phyloP scores from a whole-genome alignment of 2,329 filamentous ascomycete genomes.

The Ophiosphaerella herpotricha region DNA sequence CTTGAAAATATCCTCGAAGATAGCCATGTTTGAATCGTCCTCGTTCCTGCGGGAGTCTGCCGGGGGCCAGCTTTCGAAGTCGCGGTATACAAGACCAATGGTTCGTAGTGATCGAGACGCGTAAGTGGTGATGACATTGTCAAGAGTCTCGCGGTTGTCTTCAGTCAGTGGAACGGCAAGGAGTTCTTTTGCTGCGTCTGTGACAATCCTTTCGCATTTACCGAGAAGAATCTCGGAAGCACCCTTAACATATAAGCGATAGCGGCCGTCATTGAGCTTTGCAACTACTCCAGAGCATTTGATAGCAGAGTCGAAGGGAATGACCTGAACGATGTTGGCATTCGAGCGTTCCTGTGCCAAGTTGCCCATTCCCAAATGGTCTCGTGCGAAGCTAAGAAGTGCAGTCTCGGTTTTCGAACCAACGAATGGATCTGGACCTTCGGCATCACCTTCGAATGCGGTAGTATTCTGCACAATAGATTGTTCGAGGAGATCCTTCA shows the following conservation, averaged over 20 bases:
- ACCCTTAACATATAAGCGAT: slow-evolving; percentile 61
- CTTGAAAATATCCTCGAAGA: slow-evolving; percentile 70
- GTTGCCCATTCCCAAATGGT: slow-evolving; percentile 67
- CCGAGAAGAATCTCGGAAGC: slow-evolving; percentile 57
- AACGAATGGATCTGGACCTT: slow-evolving; percentile 61
- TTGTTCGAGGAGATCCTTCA: slow-evolving; percentile 63
- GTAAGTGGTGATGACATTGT: slow-evolving; percentile 74
- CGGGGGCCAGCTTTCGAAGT: slow-evolving; percentile 84
- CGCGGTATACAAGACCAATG: slow-evolving; percentile 81
- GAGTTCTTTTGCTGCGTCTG: slow-evolving; percentile 64
- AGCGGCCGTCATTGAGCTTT: slow-evolving; percentile 59
- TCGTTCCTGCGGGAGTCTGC: slow-evolving; percentile 59
- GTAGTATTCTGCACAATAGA: slow-evolving; percentile 53
- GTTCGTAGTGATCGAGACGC: slow-evolving; percentile 80
- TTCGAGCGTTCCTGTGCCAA: slow-evolving; percentile 67
- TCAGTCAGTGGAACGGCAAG: slow-evolving; percentile 58
- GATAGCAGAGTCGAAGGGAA: slow-evolving; percentile 66
- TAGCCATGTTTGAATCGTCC: slow-evolving; percentile 65
- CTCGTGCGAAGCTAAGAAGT: slow-evolving; percentile 69
- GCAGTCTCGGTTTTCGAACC: slow-evolving; percentile 81
- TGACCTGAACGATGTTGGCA: slow-evolving; percentile 60
- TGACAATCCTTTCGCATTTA: slow-evolving; percentile 58
- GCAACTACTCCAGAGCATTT: slow-evolving; percentile 73
- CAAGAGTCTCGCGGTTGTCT: slow-evolving; percentile 63
- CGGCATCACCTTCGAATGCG: slow-evolving; percentile 49